These are phyloP conservation scores for Aspergillus nanangensis DNA, from an alignment of 495 filamentous ascomycete species.

Conservation along the genomic window DNA sequence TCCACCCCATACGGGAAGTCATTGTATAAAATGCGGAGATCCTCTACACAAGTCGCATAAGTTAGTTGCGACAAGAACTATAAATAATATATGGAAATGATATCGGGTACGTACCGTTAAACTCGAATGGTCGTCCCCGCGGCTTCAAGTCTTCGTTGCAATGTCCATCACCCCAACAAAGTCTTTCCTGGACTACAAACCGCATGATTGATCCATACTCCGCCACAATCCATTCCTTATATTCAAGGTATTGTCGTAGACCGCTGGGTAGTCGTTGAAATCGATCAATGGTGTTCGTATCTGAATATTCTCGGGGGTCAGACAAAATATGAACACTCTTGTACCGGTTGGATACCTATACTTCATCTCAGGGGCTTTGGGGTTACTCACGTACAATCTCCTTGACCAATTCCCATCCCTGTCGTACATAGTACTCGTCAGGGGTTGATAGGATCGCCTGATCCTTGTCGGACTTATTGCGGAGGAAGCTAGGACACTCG, in stretches of 20 bases:
- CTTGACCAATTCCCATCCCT: conserved; percentile 61
- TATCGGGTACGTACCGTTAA: conserved; percentile 34
- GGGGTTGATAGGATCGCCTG: conserved; percentile 59
- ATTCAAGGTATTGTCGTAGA: conserved; percentile 66
- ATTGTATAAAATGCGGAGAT: conserved; percentile 74
- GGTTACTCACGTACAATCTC: conserved; percentile 51
- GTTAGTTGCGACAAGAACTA: background rate
- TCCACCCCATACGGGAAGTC: conserved; percentile 92
- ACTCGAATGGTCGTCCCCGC: conserved; percentile 43
- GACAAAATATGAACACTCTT: too few relatives aligned
- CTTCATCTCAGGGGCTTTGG: too few relatives aligned
- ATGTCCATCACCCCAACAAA: conserved; percentile 59
- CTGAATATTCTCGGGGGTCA: too few relatives aligned
- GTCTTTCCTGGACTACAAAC: conserved; percentile 62
- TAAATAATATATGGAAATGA: background rate
- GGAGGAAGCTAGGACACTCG: conserved; percentile 67
- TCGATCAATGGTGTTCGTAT: conserved; percentile 61
- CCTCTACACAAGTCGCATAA: conserved; percentile 40
- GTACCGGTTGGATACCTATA: too few relatives aligned
- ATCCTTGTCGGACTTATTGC: conserved; percentile 40
- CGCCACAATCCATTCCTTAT: conserved; percentile 54
- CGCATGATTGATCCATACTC: conserved; percentile 69
- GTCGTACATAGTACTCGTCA: conserved; percentile 52
- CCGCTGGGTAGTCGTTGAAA: conserved; percentile 74
- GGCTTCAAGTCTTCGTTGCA: conserved; percentile 33